Conservation (phyloP, 1,139 yeast genomes). For the Geotrichum fermentans region DNA sequence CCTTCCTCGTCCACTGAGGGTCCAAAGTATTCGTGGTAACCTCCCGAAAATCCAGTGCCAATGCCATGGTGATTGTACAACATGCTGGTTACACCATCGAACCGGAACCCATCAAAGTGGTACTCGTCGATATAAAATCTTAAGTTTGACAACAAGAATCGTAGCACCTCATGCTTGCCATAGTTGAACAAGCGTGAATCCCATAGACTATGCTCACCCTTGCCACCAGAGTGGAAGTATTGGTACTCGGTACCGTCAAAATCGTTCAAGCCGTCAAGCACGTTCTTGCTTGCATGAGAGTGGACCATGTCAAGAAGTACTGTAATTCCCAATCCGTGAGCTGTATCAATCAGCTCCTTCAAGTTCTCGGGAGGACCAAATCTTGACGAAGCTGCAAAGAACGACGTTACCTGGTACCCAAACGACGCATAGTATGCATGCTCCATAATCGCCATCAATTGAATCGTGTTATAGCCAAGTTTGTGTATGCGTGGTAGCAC, state of each 20-base stretch:
- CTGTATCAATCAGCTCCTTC: constrained; percentile 84
- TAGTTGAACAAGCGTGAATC: constrained; percentile 91
- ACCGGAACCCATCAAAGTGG: constrained; percentile 90
- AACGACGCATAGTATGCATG: constrained; percentile 97
- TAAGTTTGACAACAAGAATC: constrained; percentile 83
- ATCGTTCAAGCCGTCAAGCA: constrained; percentile 85
- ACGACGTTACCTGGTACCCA: constrained; percentile 92
- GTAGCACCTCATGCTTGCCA: constrained; percentile 80
- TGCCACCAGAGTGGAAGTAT: constrained; percentile 81
- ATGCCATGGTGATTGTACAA: constrained; percentile 88
- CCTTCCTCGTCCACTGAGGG: constrained; percentile 84
- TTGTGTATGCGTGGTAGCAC: constrained; percentile 78
- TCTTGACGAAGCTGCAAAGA: constrained; percentile 84
- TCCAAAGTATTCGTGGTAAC: constrained; percentile 85
- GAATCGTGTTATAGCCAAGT: constrained; percentile 88
- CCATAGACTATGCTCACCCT: constrained; percentile 89
- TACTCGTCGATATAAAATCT: constrained; percentile 79
- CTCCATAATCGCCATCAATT: constrained; percentile 97
- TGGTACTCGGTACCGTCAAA: constrained; percentile 96
- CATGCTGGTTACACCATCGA: constrained; percentile 96
- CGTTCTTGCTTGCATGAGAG: constrained; percentile 93
- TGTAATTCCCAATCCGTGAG: constrained; percentile 81
- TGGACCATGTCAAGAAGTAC: constrained; percentile 91
- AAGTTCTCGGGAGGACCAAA: constrained; percentile 93
- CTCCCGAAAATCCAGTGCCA: constrained; percentile 84